Base-by-base conservation (phyloP, 2,329 filamentous ascomycete species). In the Beauveria scarabaeidicola region DNA sequence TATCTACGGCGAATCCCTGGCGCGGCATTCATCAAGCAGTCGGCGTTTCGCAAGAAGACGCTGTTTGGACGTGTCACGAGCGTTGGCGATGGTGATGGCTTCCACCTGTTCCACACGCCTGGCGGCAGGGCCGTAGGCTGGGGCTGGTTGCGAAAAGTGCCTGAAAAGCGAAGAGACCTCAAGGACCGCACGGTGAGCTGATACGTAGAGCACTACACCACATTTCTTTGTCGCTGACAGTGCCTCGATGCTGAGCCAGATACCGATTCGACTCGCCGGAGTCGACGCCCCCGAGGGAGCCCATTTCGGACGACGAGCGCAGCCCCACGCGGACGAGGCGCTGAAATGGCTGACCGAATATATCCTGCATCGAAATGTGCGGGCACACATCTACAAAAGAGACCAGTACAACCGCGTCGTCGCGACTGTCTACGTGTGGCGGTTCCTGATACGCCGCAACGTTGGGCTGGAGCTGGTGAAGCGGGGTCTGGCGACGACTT, bases 21-120 rank as follows among this genome's bases (percentile, higher is more conserved):
- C 59, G 84, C 90, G 40, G 79, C 82, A 25, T 82, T 91, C 69
- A 88, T 99, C 65, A 84, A 85, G 52, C 88, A 90, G 2, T 77
- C 79, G 11, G 88, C 87, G 69, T 93, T 93, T 70, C 84, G 89
- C 50, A 85, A 79, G 62, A 82, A 89, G 66, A 92, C 84, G 65
- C 70, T 99, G 46, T 88, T 93, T 66, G 94, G 94, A 15, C 83
- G 82, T 63, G 94, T 97, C 46, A 97, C 93, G 13, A 91, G 89
- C 66, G 94, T 99, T 25, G 94, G 95, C 46, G 94, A 99, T 79
- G 95, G 91, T 4, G 94, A 99, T 73, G 93, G 93, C 70, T 97
- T 99, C 72, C 88, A 94, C 66, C 73, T 99, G 52, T 99, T 88
- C 71, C 94, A 99, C 72, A 97, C 91, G 0, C 94, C 94, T 0